phyloP scores from a whole-genome alignment of 1,284 basidiomycete species.

The Cutaneotrichosporon spelunceum region DNA sequence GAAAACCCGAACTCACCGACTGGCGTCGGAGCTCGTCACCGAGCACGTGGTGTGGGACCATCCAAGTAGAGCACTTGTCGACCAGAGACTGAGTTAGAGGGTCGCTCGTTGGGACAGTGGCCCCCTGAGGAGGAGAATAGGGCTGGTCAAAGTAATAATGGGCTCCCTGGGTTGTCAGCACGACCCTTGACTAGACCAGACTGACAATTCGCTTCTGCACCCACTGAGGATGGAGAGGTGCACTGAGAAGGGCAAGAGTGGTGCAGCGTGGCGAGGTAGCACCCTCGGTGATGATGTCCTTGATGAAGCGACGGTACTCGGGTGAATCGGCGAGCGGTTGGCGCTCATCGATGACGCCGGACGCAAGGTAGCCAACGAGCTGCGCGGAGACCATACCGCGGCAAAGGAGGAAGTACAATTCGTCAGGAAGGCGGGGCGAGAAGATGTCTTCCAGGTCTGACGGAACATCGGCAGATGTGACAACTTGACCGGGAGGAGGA shows the following conservation, averaged over 20 bases:
- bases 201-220: slow-evolving; percentile 62
- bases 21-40: slow-evolving; percentile 94
- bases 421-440: slow-evolving; percentile 89
- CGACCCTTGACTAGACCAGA: not conserved
- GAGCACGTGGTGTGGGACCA: slow-evolving; percentile 77
- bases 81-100: slow-evolving; percentile 77
- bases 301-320: slow-evolving; percentile 91
- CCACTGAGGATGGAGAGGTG: slow-evolving; percentile 71
- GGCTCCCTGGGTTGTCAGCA: slow-evolving; percentile 37
- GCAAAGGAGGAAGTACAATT: slow-evolving; percentile 93
- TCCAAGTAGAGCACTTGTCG: slow-evolving; percentile 87
- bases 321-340: slow-evolving; percentile 91
- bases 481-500: slow-evolving; percentile 50
- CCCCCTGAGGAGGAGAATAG: slow-evolving; percentile 31
- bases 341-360: slow-evolving; percentile 72
- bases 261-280: slow-evolving; percentile 88
- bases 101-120: slow-evolving; percentile 66
- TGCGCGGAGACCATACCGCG: slow-evolving; percentile 83
- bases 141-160: slow-evolving; percentile 54
- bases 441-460: slow-evolving; percentile 92
- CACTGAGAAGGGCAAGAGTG: slow-evolving; percentile 76
- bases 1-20: slow-evolving; percentile 67
- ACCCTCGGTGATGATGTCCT: slow-evolving; percentile 90
- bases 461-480: slow-evolving; percentile 82
- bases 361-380: slow-evolving; percentile 85